Evolutionary conservation across 176 grass and related monocot species (phyloP), one percentile per base, ranked within the genome.

Genomic region (Triticum urartu): DNA sequence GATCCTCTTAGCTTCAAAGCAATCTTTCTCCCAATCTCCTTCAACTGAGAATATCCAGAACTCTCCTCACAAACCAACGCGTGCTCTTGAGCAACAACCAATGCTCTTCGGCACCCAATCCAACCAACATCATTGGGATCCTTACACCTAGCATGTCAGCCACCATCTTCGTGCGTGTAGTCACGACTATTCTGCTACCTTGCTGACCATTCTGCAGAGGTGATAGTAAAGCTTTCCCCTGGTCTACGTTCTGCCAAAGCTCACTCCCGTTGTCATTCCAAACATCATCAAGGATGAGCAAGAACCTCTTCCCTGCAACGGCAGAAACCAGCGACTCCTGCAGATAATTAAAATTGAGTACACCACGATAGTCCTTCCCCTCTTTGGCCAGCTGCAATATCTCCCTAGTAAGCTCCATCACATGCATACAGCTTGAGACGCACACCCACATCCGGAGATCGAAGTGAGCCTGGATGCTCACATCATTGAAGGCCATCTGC

Each of bases 211-310:
- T 65, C 43, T 59, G 35, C 33, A 93, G 43, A 36, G 88, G 85
- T 15, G 40, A 82, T 5, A 93, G 78, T 15, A 93, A 24, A 4
- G 20, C 79, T 11, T 18, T 81, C 88, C 91, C 80, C 70, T 67
- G 24, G 3, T 69, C 61, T 5, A 0, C 21, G 17, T 87, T 81
- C 14, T 81, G 28, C 79, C 36, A 86, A 36, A 50, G 1, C 2
- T 20, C 64, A 14, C 14, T 62, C 11, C 68, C 58, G 4, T 33
- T 79, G 17, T 89, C 90, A 75, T 85, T 43, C 84, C 91, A 90
- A 58, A 93, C 65, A 85, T 93, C 80, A 82, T 93, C 87, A 8
- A 93, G 84, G 35, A 93, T 72, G 74, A 93, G 85, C 45, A 93
- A 78, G 83, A 93, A 93, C 43, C 77, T 88, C 75, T 73, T 84